Percentiles rank a stretch among this genome's conserved stretches.
phyloP scores from a whole-genome alignment of 805 yeast species.

The Zygosaccharomyces bisporus region DNA sequence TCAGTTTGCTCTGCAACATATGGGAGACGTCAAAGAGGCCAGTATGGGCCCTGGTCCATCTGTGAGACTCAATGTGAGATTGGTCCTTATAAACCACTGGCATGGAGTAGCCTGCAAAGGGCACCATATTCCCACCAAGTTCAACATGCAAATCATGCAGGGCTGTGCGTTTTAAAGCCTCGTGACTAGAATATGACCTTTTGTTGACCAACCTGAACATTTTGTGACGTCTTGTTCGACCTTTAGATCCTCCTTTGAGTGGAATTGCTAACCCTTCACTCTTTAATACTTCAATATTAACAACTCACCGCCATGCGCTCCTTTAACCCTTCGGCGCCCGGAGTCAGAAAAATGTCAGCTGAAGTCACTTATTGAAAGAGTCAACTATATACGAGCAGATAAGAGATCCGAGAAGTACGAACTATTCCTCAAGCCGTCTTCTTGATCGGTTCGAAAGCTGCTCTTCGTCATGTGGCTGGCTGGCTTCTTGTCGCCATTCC shows the following conservation, averaged over 20 bases:
- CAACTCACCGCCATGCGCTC: not conserved
- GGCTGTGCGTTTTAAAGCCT: constrained; percentile 61
- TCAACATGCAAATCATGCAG: constrained; percentile 73
- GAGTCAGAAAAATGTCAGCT: not conserved
- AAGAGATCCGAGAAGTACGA: too few species aligned
- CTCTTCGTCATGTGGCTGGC: too few species aligned
- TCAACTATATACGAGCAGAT: too few species aligned
- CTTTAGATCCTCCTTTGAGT: not conserved
- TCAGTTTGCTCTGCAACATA: constrained; percentile 85
- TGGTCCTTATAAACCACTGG: constrained; percentile 86
- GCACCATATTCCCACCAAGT: constrained; percentile 86
- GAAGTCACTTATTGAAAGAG: too few species aligned
- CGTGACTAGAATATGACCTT: constrained; percentile 34
- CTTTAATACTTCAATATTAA: not conserved
- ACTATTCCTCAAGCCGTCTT: too few species aligned
- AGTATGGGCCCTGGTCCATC: constrained; percentile 84
- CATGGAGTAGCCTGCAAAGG: constrained; percentile 95
- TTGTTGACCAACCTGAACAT: constrained; percentile 12
- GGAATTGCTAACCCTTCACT: not conserved
- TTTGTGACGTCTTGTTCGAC: not conserved
- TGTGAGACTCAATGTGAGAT: constrained; percentile 86
- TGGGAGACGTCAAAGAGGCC: constrained; percentile 97
- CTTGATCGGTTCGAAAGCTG: too few species aligned
- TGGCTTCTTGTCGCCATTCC: too few species aligned
- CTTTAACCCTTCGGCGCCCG: not conserved